A percentile compares a stretch with the other conserved stretches of the same genome.
phyloP scores from a whole-genome alignment of 176 grass and related monocot genomes.

The Paspalum vaginatum region DNA sequence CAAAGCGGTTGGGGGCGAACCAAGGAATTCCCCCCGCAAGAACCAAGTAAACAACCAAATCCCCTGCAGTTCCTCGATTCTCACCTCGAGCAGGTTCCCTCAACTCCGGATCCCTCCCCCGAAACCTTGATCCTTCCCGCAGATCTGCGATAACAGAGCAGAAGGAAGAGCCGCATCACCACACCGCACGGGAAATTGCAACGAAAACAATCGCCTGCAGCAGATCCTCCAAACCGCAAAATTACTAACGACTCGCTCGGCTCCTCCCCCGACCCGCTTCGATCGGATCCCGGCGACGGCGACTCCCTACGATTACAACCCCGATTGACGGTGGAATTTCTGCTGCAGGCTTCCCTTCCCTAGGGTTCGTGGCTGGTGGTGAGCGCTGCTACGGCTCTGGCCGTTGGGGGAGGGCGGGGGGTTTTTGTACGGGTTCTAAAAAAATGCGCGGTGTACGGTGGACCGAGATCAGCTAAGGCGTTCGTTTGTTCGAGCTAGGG shows the following conservation, averaged over 20 bases:
- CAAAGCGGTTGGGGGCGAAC: background rate
- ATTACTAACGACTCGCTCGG: constrained; percentile 27
- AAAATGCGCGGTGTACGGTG: background rate
- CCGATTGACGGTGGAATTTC: background rate
- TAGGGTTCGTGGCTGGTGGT: constrained; percentile 21
- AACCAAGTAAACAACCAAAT: constrained; percentile 32
- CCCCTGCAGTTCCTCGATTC: background rate
- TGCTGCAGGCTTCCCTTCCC: constrained; percentile 13
- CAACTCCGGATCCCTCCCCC: background rate
- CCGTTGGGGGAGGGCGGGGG: background rate
- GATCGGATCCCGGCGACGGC: background rate
- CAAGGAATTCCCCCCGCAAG: background rate
- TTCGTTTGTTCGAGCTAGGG: background rate
- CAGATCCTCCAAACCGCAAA: background rate
- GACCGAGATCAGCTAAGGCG: background rate
- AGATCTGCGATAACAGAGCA: background rate
- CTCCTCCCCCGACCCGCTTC: background rate
- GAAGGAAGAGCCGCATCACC: background rate
- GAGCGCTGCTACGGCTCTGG: constrained; percentile 15
- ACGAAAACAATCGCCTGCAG: background rate
- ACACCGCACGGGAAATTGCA: constrained; percentile 1
- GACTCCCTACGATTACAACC: constrained; percentile 13
- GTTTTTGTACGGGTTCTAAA: constrained; percentile 21
- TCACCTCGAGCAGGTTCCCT: constrained; percentile 32
- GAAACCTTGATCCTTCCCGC: constrained; percentile 2